Base-by-base conservation (phyloP, 1,139 yeast genomes). In the Suhomyces panamericanus region DNA sequence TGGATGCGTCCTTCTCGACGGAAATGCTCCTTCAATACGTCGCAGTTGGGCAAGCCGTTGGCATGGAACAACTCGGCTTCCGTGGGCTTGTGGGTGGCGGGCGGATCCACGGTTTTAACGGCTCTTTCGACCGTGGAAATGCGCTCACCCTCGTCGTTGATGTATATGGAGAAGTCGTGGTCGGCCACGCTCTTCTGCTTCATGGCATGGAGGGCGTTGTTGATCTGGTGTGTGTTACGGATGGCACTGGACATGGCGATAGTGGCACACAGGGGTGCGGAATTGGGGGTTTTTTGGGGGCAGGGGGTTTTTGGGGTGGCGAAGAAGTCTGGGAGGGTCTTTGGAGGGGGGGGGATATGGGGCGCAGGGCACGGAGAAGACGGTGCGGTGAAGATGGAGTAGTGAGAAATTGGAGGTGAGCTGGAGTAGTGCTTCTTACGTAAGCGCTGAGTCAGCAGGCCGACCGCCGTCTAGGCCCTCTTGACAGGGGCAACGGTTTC, bases 1-100 rank as follows among this genome's bases (percentile, higher is more conserved):
- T 77, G 73, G 41, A 93, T 70, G 43, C 96, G 75, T 3, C 99
- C 99, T 62, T 93, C 97, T 36, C 78, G 73, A 52, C 76, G 72
- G 54, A 91, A 85, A 67, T 90, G 97, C 32, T 83, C 78, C 53
- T 78, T 81, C 45, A 93, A 67, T 55, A 87, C 87, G 38, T 69
- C 80, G 55, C 84, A 77, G 62, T 88, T 79, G 15, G 98, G 97
- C 47, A 81, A 72, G 0, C 90, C 91, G 50, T 74, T 73, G 12
- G 70, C 63, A 35, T 66, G 67, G 55, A 88, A 91, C 29, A 93
- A 72, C 60, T 88, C 82, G 8, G 68, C 77, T 58, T 90, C 88
- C 0, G 76, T 64, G 0, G 97, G 97, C 17, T 72, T 71, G 40
- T 67, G 65, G 27, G 80, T 67, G 1, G 88, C 88, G 2, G 96